Conservation (phyloP, 176 grass and related monocot species). For the Neostapfia colusana region DNA sequence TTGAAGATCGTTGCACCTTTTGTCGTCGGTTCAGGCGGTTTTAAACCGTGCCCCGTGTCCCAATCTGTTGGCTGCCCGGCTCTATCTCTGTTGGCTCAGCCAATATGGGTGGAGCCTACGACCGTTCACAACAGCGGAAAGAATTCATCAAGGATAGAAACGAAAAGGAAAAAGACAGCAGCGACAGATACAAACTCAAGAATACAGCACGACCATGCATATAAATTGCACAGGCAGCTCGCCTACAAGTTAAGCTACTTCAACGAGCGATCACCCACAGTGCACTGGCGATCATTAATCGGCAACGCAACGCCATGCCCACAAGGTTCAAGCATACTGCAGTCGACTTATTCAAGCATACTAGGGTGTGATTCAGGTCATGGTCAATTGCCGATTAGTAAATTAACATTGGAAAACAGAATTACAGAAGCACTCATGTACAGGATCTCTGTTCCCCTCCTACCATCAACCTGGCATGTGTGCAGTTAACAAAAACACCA, state of each 20-base stretch:
- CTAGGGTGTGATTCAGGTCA: neutral
- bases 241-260: neutral
- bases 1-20: too few relatives aligned
- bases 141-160: too few relatives aligned
- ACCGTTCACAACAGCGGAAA: too few relatives aligned
- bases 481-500: neutral
- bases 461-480: neutral
- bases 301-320: neutral
- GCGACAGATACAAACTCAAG: too few relatives aligned
- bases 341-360: conserved; percentile 36
- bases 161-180: too few relatives aligned
- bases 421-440: neutral
- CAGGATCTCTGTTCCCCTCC: neutral
- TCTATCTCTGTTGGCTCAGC: too few relatives aligned
- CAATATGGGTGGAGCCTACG: too few relatives aligned
- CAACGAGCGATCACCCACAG: neutral
- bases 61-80: too few relatives aligned
- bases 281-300: neutral
- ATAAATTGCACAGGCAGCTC: neutral
- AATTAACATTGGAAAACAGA: neutral
- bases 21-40: too few relatives aligned
- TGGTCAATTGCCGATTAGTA: neutral
- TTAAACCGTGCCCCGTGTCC: too few relatives aligned
- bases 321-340: conserved; percentile 19
- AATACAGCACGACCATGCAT: too few relatives aligned